A percentile compares a stretch with the other conserved stretches of the same genome.
Evolutionary conservation across 148 eudicot species (phyloP).

Genomic region (Silene conica): DNA sequence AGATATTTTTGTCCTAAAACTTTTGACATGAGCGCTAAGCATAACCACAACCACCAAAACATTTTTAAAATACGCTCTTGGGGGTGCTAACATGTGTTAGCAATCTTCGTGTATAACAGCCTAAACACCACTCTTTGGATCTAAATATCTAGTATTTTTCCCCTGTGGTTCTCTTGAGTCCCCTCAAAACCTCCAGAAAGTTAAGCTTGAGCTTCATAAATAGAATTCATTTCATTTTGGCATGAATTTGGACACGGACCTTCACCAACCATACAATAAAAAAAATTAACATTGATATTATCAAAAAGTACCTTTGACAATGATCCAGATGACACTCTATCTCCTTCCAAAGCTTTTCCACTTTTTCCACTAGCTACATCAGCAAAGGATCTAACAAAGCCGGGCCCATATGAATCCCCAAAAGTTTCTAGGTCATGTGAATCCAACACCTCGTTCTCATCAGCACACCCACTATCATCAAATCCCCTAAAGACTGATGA

Average conservation of each 20-base stretch:
- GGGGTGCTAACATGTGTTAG: not conserved
- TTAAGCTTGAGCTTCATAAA: not conserved
- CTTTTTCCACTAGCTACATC: constrained; percentile 51
- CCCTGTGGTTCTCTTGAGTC: not conserved
- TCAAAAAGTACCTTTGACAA: constrained; percentile 39
- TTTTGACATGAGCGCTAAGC: not conserved
- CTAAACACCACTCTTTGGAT: not conserved
- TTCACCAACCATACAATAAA: not conserved
- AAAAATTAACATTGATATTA: not conserved
- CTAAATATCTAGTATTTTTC: not conserved
- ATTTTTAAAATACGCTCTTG: not conserved
- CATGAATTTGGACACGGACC: not conserved
- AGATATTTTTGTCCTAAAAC: not conserved
- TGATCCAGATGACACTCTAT: constrained; percentile 38
- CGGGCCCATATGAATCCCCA: constrained; percentile 49
- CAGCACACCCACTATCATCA: constrained; percentile 85
- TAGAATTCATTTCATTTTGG: not conserved
- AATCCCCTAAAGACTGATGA: constrained; percentile 76
- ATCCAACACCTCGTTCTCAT: constrained; percentile 60
- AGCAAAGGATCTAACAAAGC: constrained; percentile 49
- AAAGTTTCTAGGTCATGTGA: constrained; percentile 69
- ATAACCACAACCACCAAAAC: not conserved
- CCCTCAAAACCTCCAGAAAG: not conserved
- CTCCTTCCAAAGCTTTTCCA: constrained; percentile 46
- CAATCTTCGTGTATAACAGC: not conserved